Evolutionary conservation across 441 rosid genomes (phyloP).

Genomic region (Syzygium malaccense): DNA sequence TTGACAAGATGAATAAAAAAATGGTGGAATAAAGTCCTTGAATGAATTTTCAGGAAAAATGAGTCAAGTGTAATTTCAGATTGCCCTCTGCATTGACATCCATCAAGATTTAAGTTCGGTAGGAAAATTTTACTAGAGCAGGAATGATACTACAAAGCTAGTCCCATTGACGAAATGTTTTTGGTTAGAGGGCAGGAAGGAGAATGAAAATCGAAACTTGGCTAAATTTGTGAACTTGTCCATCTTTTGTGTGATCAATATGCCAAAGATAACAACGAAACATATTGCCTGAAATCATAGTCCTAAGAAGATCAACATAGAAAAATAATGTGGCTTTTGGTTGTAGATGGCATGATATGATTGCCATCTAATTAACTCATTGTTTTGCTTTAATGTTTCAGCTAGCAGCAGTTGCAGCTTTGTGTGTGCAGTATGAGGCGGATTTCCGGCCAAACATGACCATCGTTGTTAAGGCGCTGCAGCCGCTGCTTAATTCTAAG

Average conservation of each 20-base stretch:
- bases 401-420: slow-evolving; percentile 1
- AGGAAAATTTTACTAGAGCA: neutral
- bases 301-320: neutral
- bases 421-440: slow-evolving; percentile 4
- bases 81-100: neutral
- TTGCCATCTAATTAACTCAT: neutral
- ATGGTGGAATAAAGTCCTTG: neutral
- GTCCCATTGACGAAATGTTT: neutral
- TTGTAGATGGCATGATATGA: neutral
- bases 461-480: slow-evolving; percentile 1
- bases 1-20: neutral
- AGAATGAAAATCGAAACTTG: neutral
- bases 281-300: neutral
- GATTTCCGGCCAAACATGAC: slow-evolving; percentile 2
- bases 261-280: neutral
- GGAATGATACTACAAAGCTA: neutral
- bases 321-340: neutral
- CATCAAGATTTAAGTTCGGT: neutral
- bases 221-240: neutral
- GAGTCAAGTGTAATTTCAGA: neutral
- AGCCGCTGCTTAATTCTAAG: neutral
- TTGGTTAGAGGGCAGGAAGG: neutral
- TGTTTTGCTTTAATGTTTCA: neutral
- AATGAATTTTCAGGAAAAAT: neutral
- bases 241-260: neutral